Percentiles rank a stretch among this genome's conserved stretches.
These are phyloP conservation scores for Ceratorhiza oryzae-sativae DNA, from an alignment of 1,284 basidiomycete species.

Conservation along the genomic window DNA sequence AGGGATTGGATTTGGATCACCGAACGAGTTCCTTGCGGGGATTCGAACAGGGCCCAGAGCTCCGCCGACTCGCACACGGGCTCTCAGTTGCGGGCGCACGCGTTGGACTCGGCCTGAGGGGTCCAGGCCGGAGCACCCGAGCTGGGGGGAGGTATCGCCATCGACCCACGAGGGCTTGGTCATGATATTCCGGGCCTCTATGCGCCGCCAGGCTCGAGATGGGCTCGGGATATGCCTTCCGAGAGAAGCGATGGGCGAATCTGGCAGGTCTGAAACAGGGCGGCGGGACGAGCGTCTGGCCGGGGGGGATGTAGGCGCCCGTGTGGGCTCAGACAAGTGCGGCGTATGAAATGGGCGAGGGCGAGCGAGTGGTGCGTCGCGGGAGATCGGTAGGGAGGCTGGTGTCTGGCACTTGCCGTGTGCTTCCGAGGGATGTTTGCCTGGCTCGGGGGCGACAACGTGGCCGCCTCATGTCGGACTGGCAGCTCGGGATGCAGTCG, in stretches of 20 bases:
- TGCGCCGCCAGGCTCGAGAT: no score
- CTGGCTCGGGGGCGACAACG: not conserved
- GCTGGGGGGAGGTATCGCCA: not conserved
- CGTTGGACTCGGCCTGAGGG: not conserved
- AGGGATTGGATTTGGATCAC: not conserved
- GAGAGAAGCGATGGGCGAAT: not conserved
- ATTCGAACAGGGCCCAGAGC: not conserved
- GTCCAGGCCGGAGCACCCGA: not conserved
- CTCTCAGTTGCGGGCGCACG: not conserved
- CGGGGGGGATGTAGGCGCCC: not conserved
- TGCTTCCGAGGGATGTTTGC: no score
- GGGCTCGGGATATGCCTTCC: not conserved
- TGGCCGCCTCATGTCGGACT: constrained; percentile 12
- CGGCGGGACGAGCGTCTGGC: not conserved
- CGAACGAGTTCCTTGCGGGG: not conserved
- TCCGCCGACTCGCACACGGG: not conserved
- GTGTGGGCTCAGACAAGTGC: not conserved
- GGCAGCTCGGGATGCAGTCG: not conserved
- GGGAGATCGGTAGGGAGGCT: no score
- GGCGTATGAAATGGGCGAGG: not conserved
- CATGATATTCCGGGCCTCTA: not conserved
- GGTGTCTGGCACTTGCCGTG: constrained; percentile 5
- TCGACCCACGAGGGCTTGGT: not conserved
- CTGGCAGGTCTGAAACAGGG: not conserved
- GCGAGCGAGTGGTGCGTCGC: not conserved